These are phyloP conservation scores for Eustoma russellianum DNA, from an alignment of 257 asterid genomes.

Conservation along the genomic window DNA sequence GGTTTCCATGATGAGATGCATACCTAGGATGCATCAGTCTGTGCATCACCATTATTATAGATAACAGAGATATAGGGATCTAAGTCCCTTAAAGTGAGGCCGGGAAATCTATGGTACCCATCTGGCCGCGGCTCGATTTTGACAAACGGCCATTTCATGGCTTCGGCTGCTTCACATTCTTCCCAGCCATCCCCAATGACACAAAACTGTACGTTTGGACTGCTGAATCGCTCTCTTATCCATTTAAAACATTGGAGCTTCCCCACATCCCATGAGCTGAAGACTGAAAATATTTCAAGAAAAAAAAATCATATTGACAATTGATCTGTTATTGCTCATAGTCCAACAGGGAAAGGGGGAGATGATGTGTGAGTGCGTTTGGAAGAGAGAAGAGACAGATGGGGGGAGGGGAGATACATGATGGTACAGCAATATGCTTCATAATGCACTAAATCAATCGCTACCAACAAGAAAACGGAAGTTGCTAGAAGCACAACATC, in stretches of 20 bases:
- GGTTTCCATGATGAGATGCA: neutral
- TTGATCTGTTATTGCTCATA: neutral
- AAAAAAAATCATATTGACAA: neutral
- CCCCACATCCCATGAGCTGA: slow-evolving; percentile 90
- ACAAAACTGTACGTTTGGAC: slow-evolving; percentile 58
- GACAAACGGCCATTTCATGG: slow-evolving; percentile 86
- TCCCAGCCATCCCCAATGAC: slow-evolving; percentile 91
- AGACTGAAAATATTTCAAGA: slow-evolving; percentile 35
- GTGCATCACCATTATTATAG: slow-evolving; percentile 42
- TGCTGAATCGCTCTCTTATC: slow-evolving; percentile 64
- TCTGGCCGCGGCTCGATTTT: slow-evolving; percentile 53
- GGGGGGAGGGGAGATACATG: no score
- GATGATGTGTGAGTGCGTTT: no score
- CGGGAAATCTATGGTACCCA: slow-evolving; percentile 71
- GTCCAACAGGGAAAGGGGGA: neutral
- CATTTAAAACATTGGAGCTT: slow-evolving; percentile 69
- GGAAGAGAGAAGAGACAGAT: no score
- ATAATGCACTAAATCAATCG: no score
- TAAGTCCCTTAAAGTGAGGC: slow-evolving; percentile 61
- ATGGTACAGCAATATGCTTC: no score
- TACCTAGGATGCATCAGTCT: slow-evolving; percentile 11
- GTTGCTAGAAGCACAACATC: no score
- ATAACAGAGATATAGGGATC: slow-evolving; percentile 57
- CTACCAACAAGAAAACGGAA: no score
- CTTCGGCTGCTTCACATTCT: slow-evolving; percentile 88